Conservation (phyloP, 73 alveolate genomes). For the Paramecium tetraurelia region DNA sequence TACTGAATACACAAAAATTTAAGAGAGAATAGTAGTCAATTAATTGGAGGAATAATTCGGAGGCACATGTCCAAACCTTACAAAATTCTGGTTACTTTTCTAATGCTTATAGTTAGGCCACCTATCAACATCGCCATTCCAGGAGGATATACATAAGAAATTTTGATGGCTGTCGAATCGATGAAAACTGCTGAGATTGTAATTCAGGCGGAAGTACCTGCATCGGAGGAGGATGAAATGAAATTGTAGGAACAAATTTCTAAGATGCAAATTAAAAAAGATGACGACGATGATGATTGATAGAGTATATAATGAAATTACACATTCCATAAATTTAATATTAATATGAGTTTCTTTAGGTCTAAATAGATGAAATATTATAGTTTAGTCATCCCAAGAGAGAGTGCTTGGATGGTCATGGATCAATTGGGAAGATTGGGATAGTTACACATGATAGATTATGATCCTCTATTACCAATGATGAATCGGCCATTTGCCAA, state of each 20-base stretch:
- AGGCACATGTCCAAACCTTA: slow-evolving; percentile 52
- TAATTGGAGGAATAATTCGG: slow-evolving; percentile 57
- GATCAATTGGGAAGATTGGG: slow-evolving; percentile 79
- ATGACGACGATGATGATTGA: slow-evolving; percentile 47
- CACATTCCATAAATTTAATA: slow-evolving; percentile 1
- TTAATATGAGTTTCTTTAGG: slow-evolving; percentile 78
- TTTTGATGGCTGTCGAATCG: background rate
- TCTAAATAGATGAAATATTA: slow-evolving; percentile 91
- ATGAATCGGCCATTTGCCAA: slow-evolving; percentile 44
- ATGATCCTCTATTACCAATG: slow-evolving; percentile 22
- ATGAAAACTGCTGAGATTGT: slow-evolving; percentile 22
- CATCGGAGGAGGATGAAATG: slow-evolving; percentile 12
- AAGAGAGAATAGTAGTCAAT: slow-evolving; percentile 53
- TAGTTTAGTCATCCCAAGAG: slow-evolving; percentile 88
- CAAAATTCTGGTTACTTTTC: slow-evolving; percentile 46
- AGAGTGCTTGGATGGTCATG: slow-evolving; percentile 85
- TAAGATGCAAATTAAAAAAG: background rate
- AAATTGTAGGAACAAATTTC: background rate
- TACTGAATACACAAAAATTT: background rate
- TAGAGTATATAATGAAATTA: background rate
- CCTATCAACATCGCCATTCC: slow-evolving; percentile 31
- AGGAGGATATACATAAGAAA: slow-evolving; percentile 50
- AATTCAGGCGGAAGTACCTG: background rate
- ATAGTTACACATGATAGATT: slow-evolving; percentile 29
- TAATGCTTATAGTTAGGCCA: background rate